A percentile compares a stretch with the other conserved stretches of the same genome.
Conservation (phyloP, 305 asterid species). For the Lippia alba region DNA sequence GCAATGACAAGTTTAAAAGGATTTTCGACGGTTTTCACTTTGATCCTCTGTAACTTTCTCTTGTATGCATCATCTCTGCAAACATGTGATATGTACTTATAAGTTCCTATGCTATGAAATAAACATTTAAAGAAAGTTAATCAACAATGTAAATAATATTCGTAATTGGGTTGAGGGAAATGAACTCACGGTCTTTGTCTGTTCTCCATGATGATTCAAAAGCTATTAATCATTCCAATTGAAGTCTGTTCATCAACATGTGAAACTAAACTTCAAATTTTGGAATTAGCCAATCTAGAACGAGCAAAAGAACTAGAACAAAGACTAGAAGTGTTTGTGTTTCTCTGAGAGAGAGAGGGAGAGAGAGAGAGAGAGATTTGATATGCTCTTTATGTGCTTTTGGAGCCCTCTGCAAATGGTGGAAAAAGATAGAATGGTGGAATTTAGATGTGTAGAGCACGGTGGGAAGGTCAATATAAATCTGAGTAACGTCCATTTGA, state of each 20-base stretch:
- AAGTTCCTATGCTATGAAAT: neutral
- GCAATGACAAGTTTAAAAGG: slow-evolving; percentile 42
- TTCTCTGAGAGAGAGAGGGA: slow-evolving; percentile 24
- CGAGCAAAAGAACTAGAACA: neutral
- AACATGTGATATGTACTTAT: slow-evolving; percentile 5
- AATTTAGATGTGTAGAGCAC: slow-evolving; percentile 3
- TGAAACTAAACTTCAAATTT: neutral
- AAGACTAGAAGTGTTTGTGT: neutral
- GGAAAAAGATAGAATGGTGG: slow-evolving; percentile 8
- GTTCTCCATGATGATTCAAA: slow-evolving; percentile 43
- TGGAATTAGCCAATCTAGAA: too few species aligned
- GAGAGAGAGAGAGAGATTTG: slow-evolving; percentile 24
- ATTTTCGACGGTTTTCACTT: slow-evolving; percentile 43
- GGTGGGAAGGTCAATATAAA: slow-evolving; percentile 32
- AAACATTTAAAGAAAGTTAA: neutral
- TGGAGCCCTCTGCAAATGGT: neutral
- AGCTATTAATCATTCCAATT: slow-evolving; percentile 24
- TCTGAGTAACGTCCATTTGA: slow-evolving; percentile 42
- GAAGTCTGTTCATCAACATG: slow-evolving; percentile 15
- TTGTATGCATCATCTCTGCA: slow-evolving; percentile 60
- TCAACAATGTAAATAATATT: neutral
- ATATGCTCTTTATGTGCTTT: neutral
- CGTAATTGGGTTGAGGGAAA: neutral
- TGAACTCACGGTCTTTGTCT: slow-evolving; percentile 43
- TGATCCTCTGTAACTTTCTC: slow-evolving; percentile 59